phyloP scores from a whole-genome alignment of 345 rosid species.

The Melaleuca quinquenervia region DNA sequence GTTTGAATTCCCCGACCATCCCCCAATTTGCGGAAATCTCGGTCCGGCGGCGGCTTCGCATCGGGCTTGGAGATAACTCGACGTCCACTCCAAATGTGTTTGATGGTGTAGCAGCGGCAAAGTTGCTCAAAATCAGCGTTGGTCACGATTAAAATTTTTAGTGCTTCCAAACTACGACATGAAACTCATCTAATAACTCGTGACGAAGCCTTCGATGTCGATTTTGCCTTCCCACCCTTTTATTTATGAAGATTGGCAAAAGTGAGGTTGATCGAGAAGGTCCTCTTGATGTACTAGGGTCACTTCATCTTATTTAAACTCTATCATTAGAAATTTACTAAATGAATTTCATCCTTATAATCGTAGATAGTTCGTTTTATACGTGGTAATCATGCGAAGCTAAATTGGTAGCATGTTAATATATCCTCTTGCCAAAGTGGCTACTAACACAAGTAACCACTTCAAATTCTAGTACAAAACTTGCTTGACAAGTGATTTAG shows the following conservation, averaged over 20 bases:
- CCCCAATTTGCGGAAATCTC: background rate
- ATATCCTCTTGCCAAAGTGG: no score
- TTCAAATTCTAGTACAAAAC: no score
- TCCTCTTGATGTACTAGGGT: background rate
- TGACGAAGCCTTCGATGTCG: background rate
- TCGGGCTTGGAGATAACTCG: background rate
- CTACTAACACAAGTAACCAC: no score
- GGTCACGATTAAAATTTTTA: background rate
- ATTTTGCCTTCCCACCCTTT: background rate
- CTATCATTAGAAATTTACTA: background rate
- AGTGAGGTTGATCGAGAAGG: background rate
- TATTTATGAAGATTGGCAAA: background rate
- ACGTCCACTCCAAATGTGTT: background rate
- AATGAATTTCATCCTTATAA: background rate
- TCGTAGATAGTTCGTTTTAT: background rate
- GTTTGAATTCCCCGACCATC: background rate
- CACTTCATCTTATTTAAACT: no score
- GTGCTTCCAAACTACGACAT: background rate
- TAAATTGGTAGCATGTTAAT: background rate
- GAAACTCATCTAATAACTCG: background rate
- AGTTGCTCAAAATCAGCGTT: background rate
- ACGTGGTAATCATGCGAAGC: background rate
- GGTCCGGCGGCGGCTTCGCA: background rate
- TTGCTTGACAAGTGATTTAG: no score
- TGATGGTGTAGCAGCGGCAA: background rate